Base-by-base conservation (phyloP, 2,329 filamentous ascomycete species). In the Zymoseptoria pseudotritici region DNA sequence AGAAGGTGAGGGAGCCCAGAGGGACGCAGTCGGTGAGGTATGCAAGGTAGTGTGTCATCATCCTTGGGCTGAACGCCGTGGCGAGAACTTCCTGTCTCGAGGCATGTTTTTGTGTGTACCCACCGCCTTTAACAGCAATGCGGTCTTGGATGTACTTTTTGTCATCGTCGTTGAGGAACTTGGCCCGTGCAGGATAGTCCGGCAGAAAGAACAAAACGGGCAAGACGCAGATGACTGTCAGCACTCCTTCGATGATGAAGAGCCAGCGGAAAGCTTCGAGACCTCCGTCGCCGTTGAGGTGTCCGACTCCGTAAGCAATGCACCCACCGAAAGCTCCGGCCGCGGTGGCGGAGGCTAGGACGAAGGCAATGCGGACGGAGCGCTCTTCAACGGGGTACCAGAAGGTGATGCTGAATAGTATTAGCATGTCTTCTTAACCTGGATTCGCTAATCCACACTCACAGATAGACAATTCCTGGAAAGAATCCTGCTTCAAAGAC, bases 251-350 rank as follows among this genome's bases (percentile, higher is more conserved):
- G 55, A 68, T 67, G 53, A 69, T 66, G 65, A 68, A 69, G 11
- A 19, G 68, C 79, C 78, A 81, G 56, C 77, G 69, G 72, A 78
- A 80, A 3, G 76, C 78, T 50, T 74, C 70, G 1, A 77, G 68
- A 2, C 73, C 73, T 4, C 68, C 72, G 9, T 68, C 65, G 8
- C 73, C 72, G 61, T 75, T 73, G 61, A 76, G 73, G 55, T 85
- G 59, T 85, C 85, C 70, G 88, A 90, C 2, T 90, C 79, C 81
- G 58, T 81, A 85, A 1, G 83, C 84, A 66, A 78, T 78, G 7
- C 80, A 76, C 2, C 82, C 82, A 3, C 81, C 80, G 65, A 84
- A 83, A 0, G 79, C 80, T 36, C 73, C 79, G 64, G 72, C 82
- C 65, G 77, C 80, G 71, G 82, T 83, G n/a, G 72, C 85, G 74